Base-by-base conservation (phyloP, 441 rosid species). In the Brassica hybrid region DNA sequence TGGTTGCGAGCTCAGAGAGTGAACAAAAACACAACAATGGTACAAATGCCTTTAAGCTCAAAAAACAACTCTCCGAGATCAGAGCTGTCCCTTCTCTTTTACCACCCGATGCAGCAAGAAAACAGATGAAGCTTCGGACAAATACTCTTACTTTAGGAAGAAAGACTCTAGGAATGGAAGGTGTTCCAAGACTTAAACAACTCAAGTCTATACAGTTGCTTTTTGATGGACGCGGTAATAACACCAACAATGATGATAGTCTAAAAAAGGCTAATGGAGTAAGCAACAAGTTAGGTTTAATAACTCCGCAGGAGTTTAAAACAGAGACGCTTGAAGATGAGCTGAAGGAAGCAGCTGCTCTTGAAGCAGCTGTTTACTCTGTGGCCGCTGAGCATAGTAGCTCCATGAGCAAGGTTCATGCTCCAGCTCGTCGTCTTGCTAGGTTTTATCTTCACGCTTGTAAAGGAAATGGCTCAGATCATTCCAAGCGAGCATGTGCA, bases 371-470 rank as follows among this genome's bases (percentile, higher is more conserved):
- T 50, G 86, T 95, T 82, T 95, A 91, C 79, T 90, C 98, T 21
- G 85, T 93, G 36, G 88, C 86, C 48, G 93, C 99, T 59, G 99
- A 95, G 79, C 99, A 95, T 73, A 91, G 98, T 34, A 88, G 97
- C 84, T 91, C 99, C 9, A 82, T 78, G 80, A 86, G 81, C 71
- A 95, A 95, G 84, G 94, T 93, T 79, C 93, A 91, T 80, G 92
- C 97, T 56, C 95, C 98, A 3, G 99, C 99, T 73, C 84, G 98
- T 73, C 94, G 98, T 34, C 95, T 95, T 70, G 83, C 96, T 38
- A 90, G 98, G 83, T 88, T 91, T 76, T 95, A 90, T 89, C 74
- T 90, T 58, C 91, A 95, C 85, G 87, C 91, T 79, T 91, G 93
- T 76, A 89, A 80, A 71, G 83, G 84, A 69, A 74, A 72, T 32